Evolutionary conservation across 768 basidiomycete genomes (phyloP).

Genomic region (Tulasnella sp.): DNA sequence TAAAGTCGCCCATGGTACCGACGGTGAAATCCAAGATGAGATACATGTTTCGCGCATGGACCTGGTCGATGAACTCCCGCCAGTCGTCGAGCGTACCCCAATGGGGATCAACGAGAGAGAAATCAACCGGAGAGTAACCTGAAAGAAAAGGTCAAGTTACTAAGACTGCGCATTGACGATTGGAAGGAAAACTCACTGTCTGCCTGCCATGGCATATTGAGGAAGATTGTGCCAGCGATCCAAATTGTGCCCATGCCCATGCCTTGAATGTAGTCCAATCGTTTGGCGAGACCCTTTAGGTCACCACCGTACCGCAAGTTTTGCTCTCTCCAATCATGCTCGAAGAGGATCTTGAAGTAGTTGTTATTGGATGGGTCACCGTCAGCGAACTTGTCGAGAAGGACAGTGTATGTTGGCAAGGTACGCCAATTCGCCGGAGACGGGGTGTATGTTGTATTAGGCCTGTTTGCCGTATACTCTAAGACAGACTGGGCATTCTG

Average conservation of each 20-base stretch:
- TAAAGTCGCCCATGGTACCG: conserved; percentile 80
- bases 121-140: conserved; percentile 93
- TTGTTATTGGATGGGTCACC: conserved; percentile 90
- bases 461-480: conserved; percentile 53
- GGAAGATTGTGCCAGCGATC: conserved; percentile 83
- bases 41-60: conserved; percentile 81
- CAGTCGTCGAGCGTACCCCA: conserved; percentile 81
- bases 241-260: conserved; percentile 82
- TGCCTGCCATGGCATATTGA: conserved; percentile 96
- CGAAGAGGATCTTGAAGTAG: conserved; percentile 68
- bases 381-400: conserved; percentile 90
- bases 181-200: conserved; percentile 55
- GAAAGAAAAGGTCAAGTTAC: conserved; percentile 16
- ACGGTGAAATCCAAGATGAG: conserved; percentile 90
- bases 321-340: conserved; percentile 79
- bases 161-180: conserved; percentile 3
- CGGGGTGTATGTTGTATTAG: conserved; percentile 56
- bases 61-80: conserved; percentile 58
- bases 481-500: conserved; percentile 54
- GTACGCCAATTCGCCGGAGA: conserved; percentile 83
- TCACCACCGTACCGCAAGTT: conserved; percentile 87
- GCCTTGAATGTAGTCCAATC: conserved; percentile 78
- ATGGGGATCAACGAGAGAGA: conserved; percentile 83
- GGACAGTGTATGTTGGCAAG: conserved; percentile 67
- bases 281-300: conserved; percentile 60